These are phyloP conservation scores for Psidium friedrichsthalianum DNA, from an alignment of 345 rosid genomes.

Conservation along the genomic window DNA sequence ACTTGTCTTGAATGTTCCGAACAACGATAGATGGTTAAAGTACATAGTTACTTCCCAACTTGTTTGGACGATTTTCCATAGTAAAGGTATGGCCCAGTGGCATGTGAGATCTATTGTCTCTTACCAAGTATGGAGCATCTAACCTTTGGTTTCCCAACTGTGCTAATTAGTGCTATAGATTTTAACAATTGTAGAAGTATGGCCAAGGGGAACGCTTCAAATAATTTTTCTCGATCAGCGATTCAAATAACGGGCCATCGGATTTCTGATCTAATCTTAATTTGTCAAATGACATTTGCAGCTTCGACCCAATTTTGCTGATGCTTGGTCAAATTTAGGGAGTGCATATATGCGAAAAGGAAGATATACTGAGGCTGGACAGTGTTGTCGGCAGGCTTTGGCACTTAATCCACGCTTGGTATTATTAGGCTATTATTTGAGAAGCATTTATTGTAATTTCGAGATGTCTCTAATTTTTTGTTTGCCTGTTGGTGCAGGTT, in stretches of 20 bases:
- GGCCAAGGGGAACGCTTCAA: neutral
- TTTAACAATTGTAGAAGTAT: neutral
- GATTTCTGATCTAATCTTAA: neutral
- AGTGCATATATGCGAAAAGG: conserved; percentile 98
- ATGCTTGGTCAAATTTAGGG: conserved; percentile 98
- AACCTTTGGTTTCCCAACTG: neutral
- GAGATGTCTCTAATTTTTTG: neutral
- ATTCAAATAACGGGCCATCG: neutral
- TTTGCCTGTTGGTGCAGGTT: conserved; percentile 38
- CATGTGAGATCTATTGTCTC: neutral
- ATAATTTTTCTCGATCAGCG: neutral
- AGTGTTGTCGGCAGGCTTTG: conserved; percentile 94
- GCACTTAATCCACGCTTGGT: conserved; percentile 88
- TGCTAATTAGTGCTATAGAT: neutral
- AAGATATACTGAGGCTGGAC: conserved; percentile 86
- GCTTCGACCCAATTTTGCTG: conserved; percentile 94
- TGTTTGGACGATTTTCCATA: neutral
- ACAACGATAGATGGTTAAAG: neutral
- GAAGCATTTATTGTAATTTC: neutral
- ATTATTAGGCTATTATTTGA: neutral
- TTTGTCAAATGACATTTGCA: conserved; percentile 12
- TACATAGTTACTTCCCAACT: neutral
- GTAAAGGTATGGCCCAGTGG: neutral
- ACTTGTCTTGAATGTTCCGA: neutral
- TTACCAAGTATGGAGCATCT: neutral